These are phyloP conservation scores for Lecanosticta acicola DNA, from an alignment of 2,329 filamentous ascomycete genomes.

Conservation along the genomic window DNA sequence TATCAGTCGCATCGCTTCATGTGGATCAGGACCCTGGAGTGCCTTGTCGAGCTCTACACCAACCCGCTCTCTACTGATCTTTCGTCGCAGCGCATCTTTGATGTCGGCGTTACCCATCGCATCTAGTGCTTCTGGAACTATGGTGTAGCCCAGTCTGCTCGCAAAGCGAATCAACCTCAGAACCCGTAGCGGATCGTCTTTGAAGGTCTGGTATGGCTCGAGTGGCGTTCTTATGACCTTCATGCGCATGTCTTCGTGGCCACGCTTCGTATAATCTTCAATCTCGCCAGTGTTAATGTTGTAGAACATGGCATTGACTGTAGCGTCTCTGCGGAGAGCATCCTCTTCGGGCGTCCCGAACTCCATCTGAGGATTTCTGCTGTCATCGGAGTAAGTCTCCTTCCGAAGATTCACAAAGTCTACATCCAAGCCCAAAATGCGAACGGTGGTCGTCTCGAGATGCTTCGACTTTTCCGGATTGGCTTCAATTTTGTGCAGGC, in stretches of 20 bases:
- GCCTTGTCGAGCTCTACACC: slow-evolving; percentile 88
- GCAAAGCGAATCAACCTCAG: slow-evolving; percentile 85
- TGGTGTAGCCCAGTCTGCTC: slow-evolving; percentile 72
- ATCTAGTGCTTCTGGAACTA: slow-evolving; percentile 62
- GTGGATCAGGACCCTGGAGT: slow-evolving; percentile 66
- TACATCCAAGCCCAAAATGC: slow-evolving; percentile 77
- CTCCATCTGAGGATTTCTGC: slow-evolving; percentile 84
- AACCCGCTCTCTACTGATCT: slow-evolving; percentile 88
- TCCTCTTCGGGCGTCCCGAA: slow-evolving; percentile 91
- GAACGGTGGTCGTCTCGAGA: slow-evolving; percentile 83
- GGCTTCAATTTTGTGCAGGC: slow-evolving; percentile 78
- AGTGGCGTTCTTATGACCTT: slow-evolving; percentile 78
- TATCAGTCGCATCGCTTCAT: slow-evolving; percentile 58
- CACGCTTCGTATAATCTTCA: slow-evolving; percentile 75
- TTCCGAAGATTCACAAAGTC: slow-evolving; percentile 93
- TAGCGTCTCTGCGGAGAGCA: slow-evolving; percentile 81
- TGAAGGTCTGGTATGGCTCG: slow-evolving; percentile 85
- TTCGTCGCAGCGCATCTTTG: slow-evolving; percentile 68
- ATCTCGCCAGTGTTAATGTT: slow-evolving; percentile 74
- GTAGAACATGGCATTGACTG: slow-evolving; percentile 93
- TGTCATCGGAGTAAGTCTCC: slow-evolving; percentile 84
- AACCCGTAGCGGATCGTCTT: slow-evolving; percentile 84
- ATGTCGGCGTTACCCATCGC: slow-evolving; percentile 79
- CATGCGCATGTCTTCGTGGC: slow-evolving; percentile 66
- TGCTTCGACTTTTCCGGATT: slow-evolving; percentile 98